Conservation (phyloP, 2,329 filamentous ascomycete species). For the Blastomyces gilchristii region DNA sequence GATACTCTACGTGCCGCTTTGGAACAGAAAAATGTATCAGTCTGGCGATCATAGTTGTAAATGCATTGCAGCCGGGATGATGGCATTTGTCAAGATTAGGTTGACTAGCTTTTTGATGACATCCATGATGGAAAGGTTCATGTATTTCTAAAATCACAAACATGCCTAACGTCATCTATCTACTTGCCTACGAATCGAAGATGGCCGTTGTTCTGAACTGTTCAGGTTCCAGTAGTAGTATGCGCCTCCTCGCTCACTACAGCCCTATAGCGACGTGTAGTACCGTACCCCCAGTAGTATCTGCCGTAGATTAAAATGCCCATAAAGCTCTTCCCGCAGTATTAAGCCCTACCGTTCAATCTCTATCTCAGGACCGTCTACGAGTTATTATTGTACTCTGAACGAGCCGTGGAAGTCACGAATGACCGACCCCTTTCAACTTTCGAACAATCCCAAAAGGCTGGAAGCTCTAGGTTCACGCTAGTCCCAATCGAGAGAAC, state of each 20-base stretch:
- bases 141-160: neutral
- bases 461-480: neutral
- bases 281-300: neutral
- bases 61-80: neutral
- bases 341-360: neutral
- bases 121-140: neutral
- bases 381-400: no score
- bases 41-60: slow-evolving; percentile 1
- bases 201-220: neutral
- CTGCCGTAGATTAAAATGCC: neutral
- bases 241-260: neutral
- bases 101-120: neutral
- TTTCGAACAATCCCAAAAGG: neutral
- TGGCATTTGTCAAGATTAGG: neutral
- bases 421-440: neutral
- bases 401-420: neutral
- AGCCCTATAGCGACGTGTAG: neutral
- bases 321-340: neutral
- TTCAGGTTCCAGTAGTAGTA: slow-evolving; percentile 3
- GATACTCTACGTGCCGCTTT: slow-evolving; percentile 1
- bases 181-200: neutral
- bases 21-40: neutral
- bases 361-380: no score
- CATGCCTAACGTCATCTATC: neutral
- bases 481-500: slow-evolving; percentile 11